Percentiles rank a stretch among this genome's conserved stretches.
phyloP scores from a whole-genome alignment of 1,139 yeast species.

The Candida pseudoviswanathii region DNA sequence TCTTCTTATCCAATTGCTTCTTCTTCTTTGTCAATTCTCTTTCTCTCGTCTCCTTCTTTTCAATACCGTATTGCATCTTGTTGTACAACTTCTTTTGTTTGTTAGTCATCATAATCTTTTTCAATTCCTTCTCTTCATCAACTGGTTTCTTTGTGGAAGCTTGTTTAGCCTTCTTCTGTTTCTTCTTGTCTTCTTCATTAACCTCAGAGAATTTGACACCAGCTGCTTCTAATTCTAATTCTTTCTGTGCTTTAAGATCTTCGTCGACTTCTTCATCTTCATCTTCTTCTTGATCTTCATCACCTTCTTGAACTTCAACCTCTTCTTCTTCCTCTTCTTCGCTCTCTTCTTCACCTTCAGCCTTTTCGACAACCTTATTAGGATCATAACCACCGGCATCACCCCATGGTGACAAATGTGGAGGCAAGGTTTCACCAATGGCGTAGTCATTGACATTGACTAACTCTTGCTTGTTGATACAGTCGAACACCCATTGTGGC shows the following conservation, averaged over 20 bases:
- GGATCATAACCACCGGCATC: constrained; percentile 93
- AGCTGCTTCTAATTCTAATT: constrained; percentile 86
- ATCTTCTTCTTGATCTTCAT: constrained; percentile 47
- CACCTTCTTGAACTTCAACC: constrained; percentile 48
- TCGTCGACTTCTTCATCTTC: constrained; percentile 55
- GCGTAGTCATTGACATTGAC: constrained; percentile 80
- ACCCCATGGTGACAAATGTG: constrained; percentile 99
- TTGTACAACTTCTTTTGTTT: constrained; percentile 93
- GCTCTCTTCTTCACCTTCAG: constrained; percentile 35
- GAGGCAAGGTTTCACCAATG: constrained; percentile 94
- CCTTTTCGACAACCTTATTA: constrained; percentile 44
- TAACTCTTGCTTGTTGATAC: constrained; percentile 75
- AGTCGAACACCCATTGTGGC: constrained; percentile 98
- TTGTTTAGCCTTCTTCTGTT: constrained; percentile 23
- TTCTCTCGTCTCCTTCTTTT: constrained; percentile 79
- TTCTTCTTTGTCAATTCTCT: constrained; percentile 77
- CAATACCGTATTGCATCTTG: constrained; percentile 92
- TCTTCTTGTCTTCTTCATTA: constrained; percentile 27
- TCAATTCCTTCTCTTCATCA: constrained; percentile 83
- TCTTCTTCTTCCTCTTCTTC: constrained; percentile 52
- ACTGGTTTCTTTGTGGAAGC: constrained; percentile 26
- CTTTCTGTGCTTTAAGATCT: constrained; percentile 72
- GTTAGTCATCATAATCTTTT: constrained; percentile 96
- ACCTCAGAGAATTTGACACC: constrained; percentile 77
- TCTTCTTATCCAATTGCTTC: constrained; percentile 71